Evolutionary conservation across 2,329 filamentous ascomycete species (phyloP).

Genomic region (Shiraia sp.): DNA sequence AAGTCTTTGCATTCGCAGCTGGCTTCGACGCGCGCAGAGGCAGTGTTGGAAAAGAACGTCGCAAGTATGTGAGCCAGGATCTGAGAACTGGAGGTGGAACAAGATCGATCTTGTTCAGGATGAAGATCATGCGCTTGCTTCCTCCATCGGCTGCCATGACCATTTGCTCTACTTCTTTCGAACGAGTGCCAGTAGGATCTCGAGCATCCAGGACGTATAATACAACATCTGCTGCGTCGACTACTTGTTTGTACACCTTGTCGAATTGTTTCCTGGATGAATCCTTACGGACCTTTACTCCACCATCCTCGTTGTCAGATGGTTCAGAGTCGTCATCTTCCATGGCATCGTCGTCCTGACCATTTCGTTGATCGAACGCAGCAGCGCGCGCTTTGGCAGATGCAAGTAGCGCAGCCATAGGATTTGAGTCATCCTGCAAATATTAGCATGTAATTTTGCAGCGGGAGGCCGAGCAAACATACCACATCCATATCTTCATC

Average conservation of each 20-base stretch:
- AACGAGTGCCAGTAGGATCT: conserved; percentile 88
- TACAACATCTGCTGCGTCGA: conserved; percentile 85
- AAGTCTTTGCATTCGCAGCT: conserved; percentile 83
- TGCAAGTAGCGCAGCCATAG: conserved; percentile 88
- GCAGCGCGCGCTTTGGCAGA: conserved; percentile 79
- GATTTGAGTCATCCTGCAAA: conserved; percentile 68
- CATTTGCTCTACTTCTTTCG: conserved; percentile 85
- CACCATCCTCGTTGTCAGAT: conserved; percentile 48
- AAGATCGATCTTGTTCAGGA: conserved; percentile 95
- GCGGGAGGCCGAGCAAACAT: conserved; percentile 6
- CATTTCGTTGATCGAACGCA: conserved; percentile 70
- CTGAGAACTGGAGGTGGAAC: conserved; percentile 81
- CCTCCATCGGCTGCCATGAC: conserved; percentile 86
- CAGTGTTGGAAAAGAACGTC: conserved; percentile 87
- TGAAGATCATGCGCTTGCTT: conserved; percentile 84
- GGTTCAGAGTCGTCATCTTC: conserved; percentile 59
- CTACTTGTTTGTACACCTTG: conserved; percentile 93
- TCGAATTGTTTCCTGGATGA: conserved; percentile 85
- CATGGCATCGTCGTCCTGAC: conserved; percentile 62
- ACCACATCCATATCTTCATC: conserved; percentile 62
- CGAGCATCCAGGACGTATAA: conserved; percentile 92
- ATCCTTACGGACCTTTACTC: conserved; percentile 50
- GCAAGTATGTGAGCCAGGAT: conserved; percentile 81
- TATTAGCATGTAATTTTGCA: conserved; percentile 8
- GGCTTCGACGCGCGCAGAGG: conserved; percentile 83